phyloP scores from a whole-genome alignment of 805 yeast genomes.

The Lipomyces orientalis region DNA sequence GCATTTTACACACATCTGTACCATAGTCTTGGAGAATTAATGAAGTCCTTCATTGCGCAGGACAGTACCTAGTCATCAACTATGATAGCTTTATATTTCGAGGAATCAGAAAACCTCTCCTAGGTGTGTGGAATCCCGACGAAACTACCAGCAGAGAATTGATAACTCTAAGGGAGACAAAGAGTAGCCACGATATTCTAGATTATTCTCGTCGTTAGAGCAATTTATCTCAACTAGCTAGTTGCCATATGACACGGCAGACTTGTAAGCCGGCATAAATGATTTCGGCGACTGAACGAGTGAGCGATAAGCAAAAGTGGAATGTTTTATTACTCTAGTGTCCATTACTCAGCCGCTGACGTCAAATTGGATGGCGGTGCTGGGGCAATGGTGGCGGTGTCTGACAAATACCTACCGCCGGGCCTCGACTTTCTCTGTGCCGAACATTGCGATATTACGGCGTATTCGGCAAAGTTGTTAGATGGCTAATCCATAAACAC shows the following conservation, averaged over 20 bases:
- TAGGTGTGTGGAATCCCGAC: neutral
- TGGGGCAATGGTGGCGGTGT: neutral
- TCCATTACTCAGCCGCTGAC: neutral
- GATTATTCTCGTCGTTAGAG: neutral
- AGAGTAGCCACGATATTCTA: neutral
- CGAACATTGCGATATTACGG: neutral
- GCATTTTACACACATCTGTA: neutral
- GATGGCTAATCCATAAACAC: neutral
- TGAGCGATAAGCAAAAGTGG: no score
- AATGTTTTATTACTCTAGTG: no score
- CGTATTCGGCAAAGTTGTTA: neutral
- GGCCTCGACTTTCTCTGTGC: neutral
- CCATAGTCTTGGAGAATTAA: neutral
- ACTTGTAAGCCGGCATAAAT: no score
- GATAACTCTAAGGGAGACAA: neutral
- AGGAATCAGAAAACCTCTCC: neutral
- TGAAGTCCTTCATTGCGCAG: neutral
- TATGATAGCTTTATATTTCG: neutral
- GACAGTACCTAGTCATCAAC: neutral
- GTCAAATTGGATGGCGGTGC: neutral
- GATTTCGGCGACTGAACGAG: no score
- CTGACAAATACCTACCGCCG: neutral
- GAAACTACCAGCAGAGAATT: neutral
- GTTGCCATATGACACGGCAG: no score
- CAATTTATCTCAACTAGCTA: no score